A percentile compares a stretch with the other conserved stretches of the same genome.
phyloP scores from a whole-genome alignment of 2,329 filamentous ascomycete genomes.

The Trichoderma hamatum region DNA sequence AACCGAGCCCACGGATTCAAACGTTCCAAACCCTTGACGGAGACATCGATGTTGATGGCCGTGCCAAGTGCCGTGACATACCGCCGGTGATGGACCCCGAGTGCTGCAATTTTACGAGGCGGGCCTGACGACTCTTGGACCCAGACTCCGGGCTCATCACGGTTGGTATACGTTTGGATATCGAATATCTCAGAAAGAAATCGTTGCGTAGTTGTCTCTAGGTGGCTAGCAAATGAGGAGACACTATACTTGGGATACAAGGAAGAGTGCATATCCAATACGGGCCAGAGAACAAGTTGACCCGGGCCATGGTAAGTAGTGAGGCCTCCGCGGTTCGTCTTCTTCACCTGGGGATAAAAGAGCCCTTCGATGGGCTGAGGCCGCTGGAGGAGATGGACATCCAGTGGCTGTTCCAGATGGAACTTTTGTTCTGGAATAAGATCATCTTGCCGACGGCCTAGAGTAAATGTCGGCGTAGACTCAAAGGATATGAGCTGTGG shows the following conservation, averaged over 20 bases:
- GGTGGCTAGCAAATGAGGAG: constrained; percentile 72
- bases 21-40: constrained; percentile 46
- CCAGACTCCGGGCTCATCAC: constrained; percentile 89
- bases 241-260: constrained; percentile 65
- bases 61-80: constrained; percentile 84
- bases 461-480: constrained; percentile 82
- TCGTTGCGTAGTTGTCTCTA: constrained; percentile 76
- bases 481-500: constrained; percentile 82
- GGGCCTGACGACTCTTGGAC: constrained; percentile 42
- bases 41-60: constrained; percentile 74
- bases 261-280: constrained; percentile 73
- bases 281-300: constrained; percentile 89
- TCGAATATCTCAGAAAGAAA: constrained; percentile 61
- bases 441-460: constrained; percentile 75
- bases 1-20: constrained; percentile 68
- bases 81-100: constrained; percentile 88
- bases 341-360: constrained; percentile 62
- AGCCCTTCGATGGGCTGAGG: constrained; percentile 37
- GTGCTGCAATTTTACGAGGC: constrained; percentile 77
- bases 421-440: constrained; percentile 51
- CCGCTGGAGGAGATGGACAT: constrained; percentile 34
- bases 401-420: constrained; percentile 48
- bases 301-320: constrained; percentile 96
- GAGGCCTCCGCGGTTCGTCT: constrained; percentile 81
- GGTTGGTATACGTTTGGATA: constrained; percentile 59